Percentiles rank a stretch among this genome's conserved stretches.
phyloP scores from a whole-genome alignment of 352 stramenopile genomes.

The Pseudoperonospora humuli region DNA sequence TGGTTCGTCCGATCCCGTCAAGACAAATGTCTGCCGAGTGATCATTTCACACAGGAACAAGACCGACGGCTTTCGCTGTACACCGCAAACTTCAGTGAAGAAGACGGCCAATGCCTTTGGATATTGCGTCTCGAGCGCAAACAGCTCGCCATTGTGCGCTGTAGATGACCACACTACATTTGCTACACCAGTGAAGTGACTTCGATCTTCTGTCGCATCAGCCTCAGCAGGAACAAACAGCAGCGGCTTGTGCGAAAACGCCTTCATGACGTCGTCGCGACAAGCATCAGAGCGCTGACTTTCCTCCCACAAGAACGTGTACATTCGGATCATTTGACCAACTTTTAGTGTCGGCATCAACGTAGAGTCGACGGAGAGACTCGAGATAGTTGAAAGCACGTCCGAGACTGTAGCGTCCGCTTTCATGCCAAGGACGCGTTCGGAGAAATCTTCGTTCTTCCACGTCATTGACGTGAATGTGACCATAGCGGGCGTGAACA shows the following conservation, averaged over 20 bases:
- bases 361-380: constrained; percentile 17
- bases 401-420: constrained; percentile 27
- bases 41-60: constrained; percentile 36
- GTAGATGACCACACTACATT: constrained; percentile 41
- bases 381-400: constrained; percentile 33
- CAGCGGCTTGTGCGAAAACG: constrained; percentile 22
- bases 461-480: constrained; percentile 33
- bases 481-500: constrained; percentile 43
- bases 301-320: constrained; percentile 39
- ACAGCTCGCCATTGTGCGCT: constrained; percentile 20
- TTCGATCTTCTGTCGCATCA: background rate
- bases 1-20: constrained; percentile 12
- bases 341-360: constrained; percentile 9
- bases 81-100: constrained; percentile 55
- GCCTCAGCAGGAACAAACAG: constrained; percentile 15
- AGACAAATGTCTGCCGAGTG: background rate
- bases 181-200: constrained; percentile 19
- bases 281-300: constrained; percentile 15
- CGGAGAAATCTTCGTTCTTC: constrained; percentile 30
- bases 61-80: constrained; percentile 54
- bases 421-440: constrained; percentile 39
- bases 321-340: constrained; percentile 25
- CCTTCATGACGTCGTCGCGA: constrained; percentile 14
- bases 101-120: constrained; percentile 42
- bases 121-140: constrained; percentile 46